These are phyloP conservation scores for Crinitomyces ghanaensis DNA, from an alignment of 805 yeast genomes.

Conservation along the genomic window DNA sequence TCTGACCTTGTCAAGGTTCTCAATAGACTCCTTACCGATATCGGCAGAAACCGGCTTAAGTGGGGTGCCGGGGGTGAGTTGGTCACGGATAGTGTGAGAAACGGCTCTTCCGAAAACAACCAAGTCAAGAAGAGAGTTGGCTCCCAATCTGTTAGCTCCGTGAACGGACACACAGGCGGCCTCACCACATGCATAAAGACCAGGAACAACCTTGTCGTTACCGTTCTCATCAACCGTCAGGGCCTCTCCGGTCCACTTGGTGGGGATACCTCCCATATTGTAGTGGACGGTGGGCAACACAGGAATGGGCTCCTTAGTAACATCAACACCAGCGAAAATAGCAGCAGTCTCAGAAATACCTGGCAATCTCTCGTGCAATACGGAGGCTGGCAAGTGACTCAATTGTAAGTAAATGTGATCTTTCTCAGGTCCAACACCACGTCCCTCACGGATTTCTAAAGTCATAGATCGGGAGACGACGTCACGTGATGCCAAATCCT, in stretches of 20 bases:
- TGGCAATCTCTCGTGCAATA: conserved; percentile 89
- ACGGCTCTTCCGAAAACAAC: conserved; percentile 99
- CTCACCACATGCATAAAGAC: conserved; percentile 96
- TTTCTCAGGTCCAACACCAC: conserved; percentile 95
- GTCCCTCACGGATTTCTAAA: conserved; percentile 95
- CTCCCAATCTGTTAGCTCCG: conserved; percentile 99
- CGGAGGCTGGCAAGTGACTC: conserved; percentile 85
- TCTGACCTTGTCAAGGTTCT: conserved; percentile 80
- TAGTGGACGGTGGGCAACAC: conserved; percentile 97
- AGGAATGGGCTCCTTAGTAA: conserved; percentile 98
- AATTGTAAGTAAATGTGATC: conserved; percentile 94
- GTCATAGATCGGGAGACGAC: conserved; percentile 98
- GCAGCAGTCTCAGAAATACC: conserved; percentile 99
- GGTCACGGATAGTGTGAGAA: conserved; percentile 78
- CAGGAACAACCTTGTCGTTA: conserved; percentile 83
- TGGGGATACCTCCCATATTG: conserved; percentile 99
- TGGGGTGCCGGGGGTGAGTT: conserved; percentile 80
- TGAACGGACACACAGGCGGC: conserved; percentile 98
- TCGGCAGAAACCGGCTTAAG: conserved; percentile 74
- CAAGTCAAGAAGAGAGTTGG: conserved; percentile 90
- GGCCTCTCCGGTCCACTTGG: conserved; percentile 94
- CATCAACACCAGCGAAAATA: conserved; percentile 98
- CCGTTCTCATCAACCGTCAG: conserved; percentile 73
- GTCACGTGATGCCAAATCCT: conserved; percentile 96
- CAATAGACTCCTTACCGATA: conserved; percentile 80